Evolutionary conservation across 345 rosid genomes (phyloP).

Genomic region (Kandelia obovata): DNA sequence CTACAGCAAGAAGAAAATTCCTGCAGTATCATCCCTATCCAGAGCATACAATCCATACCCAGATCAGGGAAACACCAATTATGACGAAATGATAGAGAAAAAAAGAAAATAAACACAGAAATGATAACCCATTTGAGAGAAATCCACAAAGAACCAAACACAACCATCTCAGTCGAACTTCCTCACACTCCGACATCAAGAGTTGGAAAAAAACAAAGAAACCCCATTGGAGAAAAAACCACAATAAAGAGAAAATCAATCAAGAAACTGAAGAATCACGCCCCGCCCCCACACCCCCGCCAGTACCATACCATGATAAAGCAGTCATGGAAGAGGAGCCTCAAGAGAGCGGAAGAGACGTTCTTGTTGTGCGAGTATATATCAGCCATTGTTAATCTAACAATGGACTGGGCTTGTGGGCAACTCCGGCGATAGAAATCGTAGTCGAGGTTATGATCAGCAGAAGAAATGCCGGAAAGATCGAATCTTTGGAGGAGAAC

Average conservation of each 20-base stretch:
- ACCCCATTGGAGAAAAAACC: not conserved
- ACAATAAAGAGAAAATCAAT: not conserved
- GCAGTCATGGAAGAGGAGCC: slow-evolving; percentile 47
- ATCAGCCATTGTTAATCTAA: slow-evolving; percentile 24
- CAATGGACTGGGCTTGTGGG: slow-evolving; percentile 39
- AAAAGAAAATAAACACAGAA: not conserved
- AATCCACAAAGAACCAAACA: too few species aligned
- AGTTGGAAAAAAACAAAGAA: too few species aligned
- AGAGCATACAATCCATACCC: not conserved
- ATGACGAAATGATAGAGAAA: not conserved
- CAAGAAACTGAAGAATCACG: not conserved
- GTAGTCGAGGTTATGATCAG: slow-evolving; percentile 18
- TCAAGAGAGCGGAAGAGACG: slow-evolving; percentile 30
- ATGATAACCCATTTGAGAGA: too few species aligned
- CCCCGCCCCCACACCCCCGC: too few species aligned
- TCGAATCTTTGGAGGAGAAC: slow-evolving; percentile 11
- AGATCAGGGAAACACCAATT: not conserved
- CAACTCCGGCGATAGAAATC: slow-evolving; percentile 39
- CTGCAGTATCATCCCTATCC: not conserved
- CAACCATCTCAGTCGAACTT: too few species aligned
- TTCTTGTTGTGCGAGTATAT: slow-evolving; percentile 21
- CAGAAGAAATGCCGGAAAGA: not conserved
- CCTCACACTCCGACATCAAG: too few species aligned
- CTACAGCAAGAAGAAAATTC: not conserved
- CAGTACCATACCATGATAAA: slow-evolving; percentile 29